Evolutionary conservation across 2,329 filamentous ascomycete genomes (phyloP).

Genomic region (Fusarium multiceps): DNA sequence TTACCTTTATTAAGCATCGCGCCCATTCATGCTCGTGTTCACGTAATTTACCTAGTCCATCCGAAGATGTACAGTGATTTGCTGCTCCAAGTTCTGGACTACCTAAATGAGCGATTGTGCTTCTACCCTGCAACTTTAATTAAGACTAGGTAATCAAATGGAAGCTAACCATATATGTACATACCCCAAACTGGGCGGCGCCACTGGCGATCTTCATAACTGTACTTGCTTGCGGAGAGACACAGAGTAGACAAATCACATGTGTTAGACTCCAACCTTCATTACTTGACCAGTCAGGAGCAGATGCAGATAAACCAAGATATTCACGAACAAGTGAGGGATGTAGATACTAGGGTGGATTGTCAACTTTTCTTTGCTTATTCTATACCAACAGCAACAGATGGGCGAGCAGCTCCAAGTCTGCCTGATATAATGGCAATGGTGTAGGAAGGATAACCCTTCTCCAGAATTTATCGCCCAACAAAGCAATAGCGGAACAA

Average conservation of each 20-base stretch:
- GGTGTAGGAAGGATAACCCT: conserved; percentile 38
- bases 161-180: background rate
- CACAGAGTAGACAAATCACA: background rate
- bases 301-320: background rate
- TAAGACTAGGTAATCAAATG: background rate
- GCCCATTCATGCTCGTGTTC: background rate
- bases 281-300: background rate
- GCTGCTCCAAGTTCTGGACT: background rate
- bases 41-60: background rate
- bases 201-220: background rate
- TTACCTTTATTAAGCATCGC: background rate
- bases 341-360: background rate
- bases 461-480: conserved; percentile 15
- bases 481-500: conserved; percentile 12
- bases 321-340: background rate
- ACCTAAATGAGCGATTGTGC: background rate
- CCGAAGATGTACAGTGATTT: background rate
- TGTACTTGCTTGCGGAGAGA: background rate
- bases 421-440: conserved; percentile 24
- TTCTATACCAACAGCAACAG: conserved; percentile 24
- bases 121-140: background rate
- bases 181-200: background rate
- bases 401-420: background rate
- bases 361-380: conserved; percentile 15
- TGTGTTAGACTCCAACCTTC: background rate